Evolutionary conservation across 345 rosid species (phyloP).

Genomic region (Arabidopsis thaliana): DNA sequence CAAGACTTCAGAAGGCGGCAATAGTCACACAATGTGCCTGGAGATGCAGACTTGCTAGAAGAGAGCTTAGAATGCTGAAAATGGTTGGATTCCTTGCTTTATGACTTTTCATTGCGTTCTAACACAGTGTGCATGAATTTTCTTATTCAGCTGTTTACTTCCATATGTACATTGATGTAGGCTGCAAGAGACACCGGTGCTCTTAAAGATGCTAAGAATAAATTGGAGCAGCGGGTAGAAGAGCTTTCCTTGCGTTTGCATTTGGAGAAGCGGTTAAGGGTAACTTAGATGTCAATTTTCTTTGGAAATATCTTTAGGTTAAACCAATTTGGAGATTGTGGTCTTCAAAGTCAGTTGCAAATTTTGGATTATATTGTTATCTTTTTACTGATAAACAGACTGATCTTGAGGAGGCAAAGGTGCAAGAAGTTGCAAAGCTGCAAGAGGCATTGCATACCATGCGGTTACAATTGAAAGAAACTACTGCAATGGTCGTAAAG

Average conservation of each 20-base stretch:
- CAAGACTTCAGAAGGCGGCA: conserved; percentile 83
- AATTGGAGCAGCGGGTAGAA: conserved; percentile 96
- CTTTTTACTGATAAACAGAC: conserved; percentile 52
- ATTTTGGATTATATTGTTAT: conserved; percentile 23
- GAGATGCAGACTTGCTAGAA: conserved; percentile 92
- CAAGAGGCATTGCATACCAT: conserved; percentile 68
- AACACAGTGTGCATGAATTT: conserved; percentile 20
- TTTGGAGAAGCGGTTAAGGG: conserved; percentile 93
- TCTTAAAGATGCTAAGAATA: conserved; percentile 92
- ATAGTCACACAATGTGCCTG: conserved; percentile 88
- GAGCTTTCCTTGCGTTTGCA: conserved; percentile 98
- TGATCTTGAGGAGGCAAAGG: conserved; percentile 90
- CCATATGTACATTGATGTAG: conserved; percentile 47
- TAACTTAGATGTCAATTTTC: conserved; percentile 42
- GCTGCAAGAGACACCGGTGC: conserved; percentile 97
- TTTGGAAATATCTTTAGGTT: conserved; percentile 21
- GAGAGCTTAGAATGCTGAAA: conserved; percentile 88
- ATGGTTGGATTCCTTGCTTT: conserved; percentile 61
- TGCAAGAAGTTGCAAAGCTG: conserved; percentile 77
- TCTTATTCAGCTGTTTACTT: conserved; percentile 31
- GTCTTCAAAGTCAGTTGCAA: conserved; percentile 25
- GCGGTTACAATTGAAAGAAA: conserved; percentile 68
- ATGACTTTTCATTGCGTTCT: conserved; percentile 8
- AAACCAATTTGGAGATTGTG: conserved; percentile 16
- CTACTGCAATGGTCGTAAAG: conserved; percentile 62